Conservation (phyloP, 352 stramenopile genomes). For the Globisporangium radiosum region DNA sequence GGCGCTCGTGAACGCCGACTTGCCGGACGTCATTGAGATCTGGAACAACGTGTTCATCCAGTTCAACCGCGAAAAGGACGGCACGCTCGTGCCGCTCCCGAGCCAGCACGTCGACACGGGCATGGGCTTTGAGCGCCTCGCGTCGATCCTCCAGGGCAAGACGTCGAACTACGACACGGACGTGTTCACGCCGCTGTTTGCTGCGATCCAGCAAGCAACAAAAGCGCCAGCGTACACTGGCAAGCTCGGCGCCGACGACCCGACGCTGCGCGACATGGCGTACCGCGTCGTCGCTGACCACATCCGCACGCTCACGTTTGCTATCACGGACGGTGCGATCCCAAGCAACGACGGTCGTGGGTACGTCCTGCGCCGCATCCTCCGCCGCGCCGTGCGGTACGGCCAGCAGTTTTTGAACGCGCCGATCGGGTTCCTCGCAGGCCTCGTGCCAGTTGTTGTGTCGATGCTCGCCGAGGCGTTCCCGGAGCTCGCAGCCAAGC, state of each 20-base stretch:
- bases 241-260: constrained; percentile 89
- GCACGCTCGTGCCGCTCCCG: constrained; percentile 88
- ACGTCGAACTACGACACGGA: constrained; percentile 99
- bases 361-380: constrained; percentile 97
- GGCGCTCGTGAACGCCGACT: constrained; percentile 94
- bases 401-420: constrained; percentile 96
- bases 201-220: constrained; percentile 84
- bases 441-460: constrained; percentile 93
- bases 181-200: constrained; percentile 96
- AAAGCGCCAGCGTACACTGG: constrained; percentile 73
- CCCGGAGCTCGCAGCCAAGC: constrained; percentile 92
- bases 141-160: constrained; percentile 90
- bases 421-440: constrained; percentile 92
- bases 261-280: constrained; percentile 76
- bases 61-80: constrained; percentile 93
- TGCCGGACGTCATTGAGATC: constrained; percentile 99
- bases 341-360: constrained; percentile 96
- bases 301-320: constrained; percentile 96
- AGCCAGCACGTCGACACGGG: constrained; percentile 98
- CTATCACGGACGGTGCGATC: constrained; percentile 96
- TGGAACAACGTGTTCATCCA: constrained; percentile 99
- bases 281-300: constrained; percentile 98
- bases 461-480: constrained; percentile 93
- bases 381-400: constrained; percentile 96
- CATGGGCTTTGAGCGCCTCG: constrained; percentile 97